phyloP scores from a whole-genome alignment of 495 filamentous ascomycete species.

The Penicillium bialowiezense region DNA sequence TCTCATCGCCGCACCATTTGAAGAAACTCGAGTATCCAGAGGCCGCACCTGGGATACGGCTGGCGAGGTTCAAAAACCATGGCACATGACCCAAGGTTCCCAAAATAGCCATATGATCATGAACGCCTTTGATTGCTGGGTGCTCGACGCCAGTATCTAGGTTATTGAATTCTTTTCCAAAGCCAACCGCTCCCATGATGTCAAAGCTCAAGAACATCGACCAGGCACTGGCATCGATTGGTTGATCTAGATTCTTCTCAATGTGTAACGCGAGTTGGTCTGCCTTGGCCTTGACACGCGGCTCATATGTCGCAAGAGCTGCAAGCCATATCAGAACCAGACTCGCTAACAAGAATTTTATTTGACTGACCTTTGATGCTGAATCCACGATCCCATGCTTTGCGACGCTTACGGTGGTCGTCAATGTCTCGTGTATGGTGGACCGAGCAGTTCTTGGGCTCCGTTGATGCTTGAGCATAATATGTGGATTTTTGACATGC shows the following conservation, averaged over 20 bases:
- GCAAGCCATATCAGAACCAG: background rate
- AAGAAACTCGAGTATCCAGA: background rate
- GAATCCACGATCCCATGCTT: constrained; percentile 38
- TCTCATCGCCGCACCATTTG: background rate
- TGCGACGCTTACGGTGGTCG: constrained; percentile 26
- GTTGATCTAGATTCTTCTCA: background rate
- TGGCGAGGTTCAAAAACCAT: background rate
- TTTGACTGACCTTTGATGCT: constrained; percentile 21
- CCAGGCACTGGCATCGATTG: constrained; percentile 7
- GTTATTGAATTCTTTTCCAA: constrained; percentile 17
- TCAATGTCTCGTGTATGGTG: constrained; percentile 27
- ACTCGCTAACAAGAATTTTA: no score
- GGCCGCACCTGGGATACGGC: background rate
- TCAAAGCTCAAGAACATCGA: constrained; percentile 15
- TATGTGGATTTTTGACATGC: constrained; percentile 29
- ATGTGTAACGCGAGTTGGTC: constrained; percentile 3
- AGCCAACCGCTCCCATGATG: constrained; percentile 14
- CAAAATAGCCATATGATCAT: constrained; percentile 13
- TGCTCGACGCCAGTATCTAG: constrained; percentile 37
- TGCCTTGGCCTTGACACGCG: background rate
- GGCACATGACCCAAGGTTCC: background rate
- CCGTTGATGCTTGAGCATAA: constrained; percentile 24
- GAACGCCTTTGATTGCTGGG: constrained; percentile 45
- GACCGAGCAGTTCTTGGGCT: constrained; percentile 9
- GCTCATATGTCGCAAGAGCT: background rate